phyloP scores from a whole-genome alignment of 2,329 filamentous ascomycete genomes.

The Curvularia verruculosa region DNA sequence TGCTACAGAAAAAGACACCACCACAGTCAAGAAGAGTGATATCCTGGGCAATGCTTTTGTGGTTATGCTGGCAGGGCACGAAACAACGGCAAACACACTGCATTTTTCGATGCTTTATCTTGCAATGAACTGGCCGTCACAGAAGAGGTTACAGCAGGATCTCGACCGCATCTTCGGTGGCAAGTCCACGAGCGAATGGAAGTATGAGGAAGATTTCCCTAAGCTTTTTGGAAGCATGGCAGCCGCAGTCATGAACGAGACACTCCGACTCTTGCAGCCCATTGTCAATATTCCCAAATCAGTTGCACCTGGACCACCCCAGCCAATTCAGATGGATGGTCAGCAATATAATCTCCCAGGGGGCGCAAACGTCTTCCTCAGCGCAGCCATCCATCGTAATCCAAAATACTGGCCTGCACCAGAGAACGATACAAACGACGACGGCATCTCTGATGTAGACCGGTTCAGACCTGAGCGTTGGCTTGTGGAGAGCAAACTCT shows the following conservation, averaged over 20 bases:
- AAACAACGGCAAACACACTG: conserved; percentile 77
- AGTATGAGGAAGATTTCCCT: conserved; percentile 71
- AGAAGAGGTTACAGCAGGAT: conserved; percentile 71
- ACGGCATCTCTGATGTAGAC: conserved; percentile 60
- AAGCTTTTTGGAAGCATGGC: conserved; percentile 71
- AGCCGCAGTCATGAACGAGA: conserved; percentile 79
- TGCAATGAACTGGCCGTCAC: conserved; percentile 67
- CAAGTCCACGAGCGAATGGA: conserved; percentile 67
- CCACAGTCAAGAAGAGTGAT: conserved; percentile 53
- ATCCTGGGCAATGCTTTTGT: conserved; percentile 73
- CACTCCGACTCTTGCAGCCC: conserved; percentile 73
- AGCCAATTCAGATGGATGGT: conserved; percentile 66
- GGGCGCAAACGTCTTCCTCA: conserved; percentile 62
- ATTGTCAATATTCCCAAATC: conserved; percentile 75
- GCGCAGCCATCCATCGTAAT: conserved; percentile 66
- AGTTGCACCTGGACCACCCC: conserved; percentile 52
- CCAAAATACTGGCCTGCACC: conserved; percentile 72
- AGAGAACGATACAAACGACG: conserved; percentile 31
- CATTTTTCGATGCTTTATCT: conserved; percentile 74
- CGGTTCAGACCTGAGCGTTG: conserved; percentile 76
- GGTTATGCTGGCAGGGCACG: conserved; percentile 74
- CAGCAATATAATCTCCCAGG: conserved; percentile 64
- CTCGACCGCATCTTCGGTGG: conserved; percentile 69
- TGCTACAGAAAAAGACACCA: conserved; percentile 42
- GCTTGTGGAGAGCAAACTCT: conserved; percentile 55